Base-by-base conservation (phyloP, 2,329 filamentous ascomycete species). In the Ceratocystis huliohia region DNA sequence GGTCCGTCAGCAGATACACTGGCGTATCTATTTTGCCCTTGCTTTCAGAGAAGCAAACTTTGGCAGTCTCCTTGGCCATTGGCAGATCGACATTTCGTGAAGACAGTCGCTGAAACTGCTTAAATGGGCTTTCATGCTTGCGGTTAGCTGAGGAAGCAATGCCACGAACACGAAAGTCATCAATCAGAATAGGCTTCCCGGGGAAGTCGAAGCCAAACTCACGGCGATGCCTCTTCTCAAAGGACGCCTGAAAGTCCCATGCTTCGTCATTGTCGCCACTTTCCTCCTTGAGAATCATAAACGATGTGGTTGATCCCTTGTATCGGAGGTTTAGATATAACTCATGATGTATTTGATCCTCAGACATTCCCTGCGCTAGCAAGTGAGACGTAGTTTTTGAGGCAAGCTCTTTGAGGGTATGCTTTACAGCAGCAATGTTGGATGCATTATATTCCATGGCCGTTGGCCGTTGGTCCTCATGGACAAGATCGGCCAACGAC, bases 281-380 rank as follows among this genome's bases (percentile, higher is more conserved):
- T 10, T 53, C 20, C 0, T 91, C 90, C 74, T 88, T 90, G 69
- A 94, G 77, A 61, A 96, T 84, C 91, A 96, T 96, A 53, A 96
- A 80, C 0, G 91, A 89, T 6, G 91, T 95, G 73, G 96, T 91
- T 0, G 91, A 96, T 10, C 91, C 91, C 45, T 90, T 84, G 72
- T 96, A 96, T 67, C 92, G 81, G 87, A 96, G 91, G 73, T 96
- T 96, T 66, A 97, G 83, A 72, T 96, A 96, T 73, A 96, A 89
- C 73, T 96, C 91, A 72, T 93, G 96, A 0, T 86, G 81, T 28
- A 96, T 89, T 41, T 89, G 84, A 4, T 82, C 77, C 56, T 88
- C 83, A 1, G 81, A 78, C 72, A 96, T 96, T 0, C 91, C 92
- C 75, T 96, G 92, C 1, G 88, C 86, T 25, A 79, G 78, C 3